Conservation (phyloP, 208 protist genomes). For the Kentomonas sorsogonicus region DNA sequence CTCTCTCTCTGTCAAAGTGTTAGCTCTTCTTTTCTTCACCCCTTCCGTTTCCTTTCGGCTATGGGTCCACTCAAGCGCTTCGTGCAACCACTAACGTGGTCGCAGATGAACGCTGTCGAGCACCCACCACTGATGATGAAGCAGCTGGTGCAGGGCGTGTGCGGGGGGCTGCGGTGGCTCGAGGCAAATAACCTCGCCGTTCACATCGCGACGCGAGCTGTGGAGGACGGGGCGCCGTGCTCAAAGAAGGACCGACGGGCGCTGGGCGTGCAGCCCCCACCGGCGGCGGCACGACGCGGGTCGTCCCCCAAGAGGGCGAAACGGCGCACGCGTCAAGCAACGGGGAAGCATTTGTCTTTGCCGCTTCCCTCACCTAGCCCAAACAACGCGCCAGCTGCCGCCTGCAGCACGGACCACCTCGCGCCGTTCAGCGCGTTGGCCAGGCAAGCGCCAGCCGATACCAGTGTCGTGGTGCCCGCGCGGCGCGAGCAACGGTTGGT, state of each 20-base stretch:
- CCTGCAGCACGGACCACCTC: too few species aligned
- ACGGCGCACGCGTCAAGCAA: neutral
- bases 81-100: constrained; percentile 61
- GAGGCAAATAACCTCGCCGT: constrained; percentile 62
- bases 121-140: constrained; percentile 89
- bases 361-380: too few species aligned
- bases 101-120: constrained; percentile 56
- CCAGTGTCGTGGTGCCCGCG: constrained; percentile 1
- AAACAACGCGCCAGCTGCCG: too few species aligned
- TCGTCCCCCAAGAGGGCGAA: constrained; percentile 1
- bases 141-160: constrained; percentile 70
- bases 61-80: constrained; percentile 40
- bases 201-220: constrained; percentile 60
- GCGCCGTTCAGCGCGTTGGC: too few species aligned
- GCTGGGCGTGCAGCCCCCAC: constrained; percentile 22
- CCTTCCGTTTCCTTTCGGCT: neutral
- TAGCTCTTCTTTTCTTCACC: neutral
- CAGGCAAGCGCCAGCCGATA: neutral
- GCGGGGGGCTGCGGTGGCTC: constrained; percentile 70
- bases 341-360: neutral
- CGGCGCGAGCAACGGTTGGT: constrained; percentile 29
- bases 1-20: too few species aligned
- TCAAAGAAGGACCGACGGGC: constrained; percentile 30
- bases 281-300: constrained; percentile 5
- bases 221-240: constrained; percentile 60